phyloP scores from a whole-genome alignment of 2,329 filamentous ascomycete genomes.

The Botrytis hyacinthi region DNA sequence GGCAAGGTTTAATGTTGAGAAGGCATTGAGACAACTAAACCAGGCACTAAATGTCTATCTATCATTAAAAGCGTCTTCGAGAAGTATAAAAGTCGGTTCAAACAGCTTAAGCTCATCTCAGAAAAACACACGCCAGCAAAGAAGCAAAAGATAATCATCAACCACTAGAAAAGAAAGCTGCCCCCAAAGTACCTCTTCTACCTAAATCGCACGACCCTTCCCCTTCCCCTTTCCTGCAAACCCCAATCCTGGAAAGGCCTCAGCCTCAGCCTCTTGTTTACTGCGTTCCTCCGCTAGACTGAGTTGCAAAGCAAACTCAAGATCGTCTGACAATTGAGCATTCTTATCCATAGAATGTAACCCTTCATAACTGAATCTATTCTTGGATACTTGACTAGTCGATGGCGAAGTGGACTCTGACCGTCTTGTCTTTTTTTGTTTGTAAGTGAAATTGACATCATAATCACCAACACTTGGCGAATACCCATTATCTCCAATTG shows the following conservation, averaged over 20 bases:
- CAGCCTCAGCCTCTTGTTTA: conserved; percentile 19
- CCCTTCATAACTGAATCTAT: conserved; percentile 17
- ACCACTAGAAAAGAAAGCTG: neutral
- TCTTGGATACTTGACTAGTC: conserved; percentile 37
- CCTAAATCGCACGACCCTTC: conserved; percentile 15
- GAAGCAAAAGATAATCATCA: neutral
- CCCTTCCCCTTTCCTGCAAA: conserved; percentile 14
- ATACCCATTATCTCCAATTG: conserved; percentile 43
- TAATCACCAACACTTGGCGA: conserved; percentile 50
- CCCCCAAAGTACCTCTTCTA: neutral
- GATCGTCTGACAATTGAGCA: conserved; percentile 46
- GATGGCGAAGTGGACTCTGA: conserved; percentile 40
- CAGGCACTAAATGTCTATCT: neutral
- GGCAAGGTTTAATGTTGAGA: neutral
- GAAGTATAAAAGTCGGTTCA: neutral
- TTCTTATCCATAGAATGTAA: conserved; percentile 1
- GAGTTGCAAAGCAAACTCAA: conserved; percentile 58
- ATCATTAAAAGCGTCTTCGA: neutral
- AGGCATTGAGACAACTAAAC: neutral
- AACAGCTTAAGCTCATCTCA: neutral
- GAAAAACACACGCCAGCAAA: neutral
- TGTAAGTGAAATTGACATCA: conserved; percentile 52
- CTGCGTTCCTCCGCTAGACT: conserved; percentile 56
- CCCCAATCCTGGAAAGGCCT: neutral
- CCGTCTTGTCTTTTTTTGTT: conserved; percentile 46